Base-by-base conservation (phyloP, 805 yeast species). In the Starmerella bombicola region DNA sequence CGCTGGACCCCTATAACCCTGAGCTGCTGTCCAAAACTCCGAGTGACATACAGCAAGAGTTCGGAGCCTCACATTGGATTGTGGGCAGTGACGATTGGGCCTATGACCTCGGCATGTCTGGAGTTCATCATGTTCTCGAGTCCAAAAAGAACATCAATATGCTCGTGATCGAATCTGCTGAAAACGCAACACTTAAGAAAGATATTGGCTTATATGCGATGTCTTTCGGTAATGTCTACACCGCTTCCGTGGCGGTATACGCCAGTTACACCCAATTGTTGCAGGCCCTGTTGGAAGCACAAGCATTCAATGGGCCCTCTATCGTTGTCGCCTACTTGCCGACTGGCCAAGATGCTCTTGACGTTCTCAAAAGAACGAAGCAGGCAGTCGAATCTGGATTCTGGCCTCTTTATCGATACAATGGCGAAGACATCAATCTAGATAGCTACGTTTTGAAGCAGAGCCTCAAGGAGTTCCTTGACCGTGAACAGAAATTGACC, bases 61-160 rank as follows among this genome's bases (percentile, higher is more conserved):
- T 47, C 25, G 43, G 40, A 3, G 35, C 40, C 13, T 58, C 73
- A 47, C 51, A 62, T 41, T 88, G 97, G 97, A 67, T 88, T 45
- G 67, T 88, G 42, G 95, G 96, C 24, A 84, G 95, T 16, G 97
- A 88, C 59, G 75, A 91, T 24, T 88, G 97, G 97, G 73, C 95
- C 17, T 85, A 78, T 57, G 97, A 88, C 63, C 66, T 83, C 52
- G 97, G 97, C 32, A 68, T 80, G 47, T 80, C 95, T 5, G 95
- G 96, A 58, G 78, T 88, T 38, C 96, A 88, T 59, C 78, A 79
- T 52, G 78, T 84, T 3, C 65, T 88, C 33, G 63, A 85, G 21
- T 76, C 86, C 0, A 78, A 78, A 34, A 70, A 75, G 57, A 81
- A 84, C 57, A 64, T 88, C 51, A 88, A 88, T 59, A 71, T 88